Evolutionary conservation across 306 rosid genomes (phyloP).

Genomic region (Sechiopsis laciniata): DNA sequence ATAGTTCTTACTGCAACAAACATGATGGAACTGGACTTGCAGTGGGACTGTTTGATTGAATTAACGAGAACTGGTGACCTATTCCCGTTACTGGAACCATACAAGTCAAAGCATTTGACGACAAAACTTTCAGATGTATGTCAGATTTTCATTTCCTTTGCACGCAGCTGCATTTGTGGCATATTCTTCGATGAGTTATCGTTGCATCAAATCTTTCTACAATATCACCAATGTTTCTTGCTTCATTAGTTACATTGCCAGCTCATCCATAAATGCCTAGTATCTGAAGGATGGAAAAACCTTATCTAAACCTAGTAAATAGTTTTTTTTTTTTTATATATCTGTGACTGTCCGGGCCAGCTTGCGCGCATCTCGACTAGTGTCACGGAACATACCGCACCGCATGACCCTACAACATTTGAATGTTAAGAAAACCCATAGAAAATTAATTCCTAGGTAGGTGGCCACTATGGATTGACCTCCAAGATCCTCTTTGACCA

Average conservation of each 20-base stretch:
- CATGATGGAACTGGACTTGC: conserved; percentile 53
- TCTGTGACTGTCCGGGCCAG: no score
- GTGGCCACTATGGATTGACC: no score
- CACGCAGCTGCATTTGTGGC: not conserved
- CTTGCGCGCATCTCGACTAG: no score
- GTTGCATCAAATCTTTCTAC: not conserved
- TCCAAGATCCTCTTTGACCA: no score
- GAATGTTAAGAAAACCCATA: no score
- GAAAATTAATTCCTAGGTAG: no score
- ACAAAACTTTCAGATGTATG: conserved; percentile 67
- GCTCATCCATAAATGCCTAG: not conserved
- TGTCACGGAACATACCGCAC: no score
- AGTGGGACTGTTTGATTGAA: conserved; percentile 86
- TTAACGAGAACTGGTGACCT: conserved; percentile 48
- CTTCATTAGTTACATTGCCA: not conserved
- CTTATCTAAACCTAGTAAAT: not conserved
- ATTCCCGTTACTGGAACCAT: conserved; percentile 56
- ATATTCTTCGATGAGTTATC: not conserved
- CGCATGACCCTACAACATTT: no score
- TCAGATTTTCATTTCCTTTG: conserved; percentile 15
- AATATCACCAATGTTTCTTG: not conserved
- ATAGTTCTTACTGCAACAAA: conserved; percentile 63
- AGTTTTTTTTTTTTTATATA: no score
- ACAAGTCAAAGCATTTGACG: conserved; percentile 43
- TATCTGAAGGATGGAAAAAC: not conserved